phyloP scores from a whole-genome alignment of 2,329 filamentous ascomycete species.

The Talaromyces pinophilus region DNA sequence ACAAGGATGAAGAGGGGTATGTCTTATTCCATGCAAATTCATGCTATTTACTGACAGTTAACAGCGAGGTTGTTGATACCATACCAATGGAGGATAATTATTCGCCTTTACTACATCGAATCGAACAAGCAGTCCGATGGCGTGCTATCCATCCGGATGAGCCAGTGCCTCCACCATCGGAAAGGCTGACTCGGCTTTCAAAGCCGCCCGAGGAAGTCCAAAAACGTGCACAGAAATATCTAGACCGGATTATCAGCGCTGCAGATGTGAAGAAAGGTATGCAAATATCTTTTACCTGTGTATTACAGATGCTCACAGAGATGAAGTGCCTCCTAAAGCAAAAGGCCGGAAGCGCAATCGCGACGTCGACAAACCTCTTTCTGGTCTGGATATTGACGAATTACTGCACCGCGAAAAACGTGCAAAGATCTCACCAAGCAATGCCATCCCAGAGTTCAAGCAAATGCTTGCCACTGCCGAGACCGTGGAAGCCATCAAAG shows the following conservation, averaged over 20 bases:
- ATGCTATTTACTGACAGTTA: constrained; percentile 20
- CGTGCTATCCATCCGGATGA: constrained; percentile 74
- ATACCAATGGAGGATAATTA: constrained; percentile 78
- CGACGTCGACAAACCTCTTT: constrained; percentile 77
- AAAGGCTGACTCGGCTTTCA: constrained; percentile 71
- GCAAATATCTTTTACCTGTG: neutral
- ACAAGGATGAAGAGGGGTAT: constrained; percentile 73
- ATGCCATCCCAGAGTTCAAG: constrained; percentile 89
- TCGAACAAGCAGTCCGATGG: constrained; percentile 81
- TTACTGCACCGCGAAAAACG: constrained; percentile 66
- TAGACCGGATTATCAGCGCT: constrained; percentile 66
- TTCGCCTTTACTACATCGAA: constrained; percentile 81
- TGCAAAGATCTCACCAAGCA: constrained; percentile 62
- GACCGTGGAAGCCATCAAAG: constrained; percentile 62
- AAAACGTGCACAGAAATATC: constrained; percentile 55
- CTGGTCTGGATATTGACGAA: constrained; percentile 81
- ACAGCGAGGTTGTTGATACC: constrained; percentile 63
- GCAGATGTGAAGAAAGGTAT: constrained; percentile 81
- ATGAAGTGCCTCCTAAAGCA: constrained; percentile 72
- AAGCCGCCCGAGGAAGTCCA: constrained; percentile 69
- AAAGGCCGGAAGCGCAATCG: constrained; percentile 69
- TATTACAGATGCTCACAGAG: neutral
- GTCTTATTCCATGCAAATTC: constrained; percentile 25
- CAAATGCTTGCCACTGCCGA: constrained; percentile 67
- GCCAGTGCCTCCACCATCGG: constrained; percentile 61